A percentile compares a stretch with the other conserved stretches of the same genome.
Conservation (phyloP, 768 basidiomycete genomes). For the Suillus americanus region DNA sequence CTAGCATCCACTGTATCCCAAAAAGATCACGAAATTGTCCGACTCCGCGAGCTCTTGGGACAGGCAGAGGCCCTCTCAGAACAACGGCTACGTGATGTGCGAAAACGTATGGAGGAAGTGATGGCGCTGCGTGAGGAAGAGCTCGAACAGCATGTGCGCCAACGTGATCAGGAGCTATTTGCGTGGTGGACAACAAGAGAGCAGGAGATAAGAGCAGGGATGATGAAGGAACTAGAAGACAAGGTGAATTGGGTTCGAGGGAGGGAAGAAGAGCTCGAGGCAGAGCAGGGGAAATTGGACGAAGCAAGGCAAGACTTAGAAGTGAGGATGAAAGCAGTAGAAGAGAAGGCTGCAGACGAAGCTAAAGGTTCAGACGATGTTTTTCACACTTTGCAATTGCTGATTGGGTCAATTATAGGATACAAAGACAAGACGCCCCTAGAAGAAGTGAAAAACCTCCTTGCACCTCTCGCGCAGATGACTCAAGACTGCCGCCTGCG, state of each 20-base stretch:
- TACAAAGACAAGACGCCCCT: constrained; percentile 59
- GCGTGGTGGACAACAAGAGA: constrained; percentile 59
- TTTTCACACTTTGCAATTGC: not conserved
- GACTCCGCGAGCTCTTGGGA: constrained; percentile 45
- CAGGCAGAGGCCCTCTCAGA: constrained; percentile 43
- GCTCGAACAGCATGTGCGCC: constrained; percentile 65
- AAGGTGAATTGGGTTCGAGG: constrained; percentile 47
- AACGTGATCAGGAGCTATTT: constrained; percentile 61
- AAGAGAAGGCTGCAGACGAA: constrained; percentile 33
- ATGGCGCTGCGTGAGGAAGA: constrained; percentile 70
- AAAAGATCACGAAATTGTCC: constrained; percentile 62
- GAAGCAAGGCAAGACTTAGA: constrained; percentile 50
- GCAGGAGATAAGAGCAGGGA: constrained; percentile 49
- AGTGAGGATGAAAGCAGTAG: constrained; percentile 42
- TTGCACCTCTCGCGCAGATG: constrained; percentile 48
- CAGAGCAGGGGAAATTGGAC: constrained; percentile 50
- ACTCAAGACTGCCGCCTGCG: constrained; percentile 27
- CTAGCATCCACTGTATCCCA: constrained; percentile 45
- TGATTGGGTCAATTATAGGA: constrained; percentile 25
- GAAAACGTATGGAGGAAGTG: constrained; percentile 71
- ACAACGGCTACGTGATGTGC: constrained; percentile 52
- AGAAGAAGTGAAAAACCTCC: constrained; percentile 75
- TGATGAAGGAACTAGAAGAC: constrained; percentile 39
- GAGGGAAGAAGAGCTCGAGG: constrained; percentile 53
- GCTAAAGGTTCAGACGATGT: constrained; percentile 11